Evolutionary conservation across 2,329 filamentous ascomycete genomes (phyloP), one percentile per base, ranked within the genome.

Genomic region (Dactylellina drechsleri): DNA sequence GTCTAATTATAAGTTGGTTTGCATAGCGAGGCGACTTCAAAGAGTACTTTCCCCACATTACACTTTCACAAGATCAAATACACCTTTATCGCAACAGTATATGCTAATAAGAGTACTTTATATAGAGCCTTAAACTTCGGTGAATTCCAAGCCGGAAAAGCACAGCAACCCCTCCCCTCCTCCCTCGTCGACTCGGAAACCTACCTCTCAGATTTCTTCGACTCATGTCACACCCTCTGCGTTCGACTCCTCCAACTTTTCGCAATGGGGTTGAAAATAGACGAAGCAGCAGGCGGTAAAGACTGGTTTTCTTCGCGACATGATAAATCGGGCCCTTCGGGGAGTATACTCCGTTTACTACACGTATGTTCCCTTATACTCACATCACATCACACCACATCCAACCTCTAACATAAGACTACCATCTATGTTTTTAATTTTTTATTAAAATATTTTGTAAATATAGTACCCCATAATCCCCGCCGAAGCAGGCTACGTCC

Each of bases 71-170:
- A 36, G 2, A 36, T 10, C 6, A 36, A 36, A 36, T 36, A 36
- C 31, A 3, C 31, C 10, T 36, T 36, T 28, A 28, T 28, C 26
- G 7, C 26, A 28, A 28, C 6, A 36, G 23, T 23, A 36, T 36
- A 36, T 36, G 6, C 31, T 36, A 10, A 36, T 28, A 40, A 4
- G 16, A n/a, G 4, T 10, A 12, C 18, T 5, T n/a, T 45, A 26
- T 52, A 12, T 78, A 95, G 93, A 84, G 92, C 91, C 43, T 94
- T 98, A 85, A 99, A 98, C 83, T 91, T 98, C 80, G 92, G 90
- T 77, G 88, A 92, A 78, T 96, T 95, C 80, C 80, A 84, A 68
- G 78, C 88, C 76, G 86, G 88, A 78, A 88, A 89, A 82, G 86
- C 91, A 13, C 88, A 90, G 76, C 94, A 98, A 81, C 90, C 91